A percentile compares a stretch with the other conserved stretches of the same genome.
Evolutionary conservation across 257 asterid genomes (phyloP).

Genomic region (Solanum rostratum): DNA sequence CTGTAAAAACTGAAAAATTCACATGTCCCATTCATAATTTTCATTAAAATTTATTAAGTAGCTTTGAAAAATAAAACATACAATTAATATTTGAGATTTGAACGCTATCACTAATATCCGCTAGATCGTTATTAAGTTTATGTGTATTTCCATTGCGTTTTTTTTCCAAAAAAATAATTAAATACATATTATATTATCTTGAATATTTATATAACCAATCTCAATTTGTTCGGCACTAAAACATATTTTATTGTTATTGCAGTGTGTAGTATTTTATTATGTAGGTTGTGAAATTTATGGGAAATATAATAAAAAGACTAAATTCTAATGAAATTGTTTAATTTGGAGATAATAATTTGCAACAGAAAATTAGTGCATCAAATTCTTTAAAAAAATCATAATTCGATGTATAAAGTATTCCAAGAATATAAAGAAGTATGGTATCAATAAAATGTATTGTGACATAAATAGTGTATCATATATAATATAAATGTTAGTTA

Average conservation of each 20-base stretch:
- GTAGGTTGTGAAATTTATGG: background rate
- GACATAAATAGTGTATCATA: no score
- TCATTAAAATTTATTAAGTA: background rate
- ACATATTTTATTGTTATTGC: background rate
- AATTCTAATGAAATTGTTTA: no score
- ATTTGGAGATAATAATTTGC: no score
- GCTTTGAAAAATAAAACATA: background rate
- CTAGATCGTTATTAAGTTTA: background rate
- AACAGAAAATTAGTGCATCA: no score
- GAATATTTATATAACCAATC: background rate
- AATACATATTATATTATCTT: background rate
- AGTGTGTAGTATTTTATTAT: background rate
- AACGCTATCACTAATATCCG: background rate
- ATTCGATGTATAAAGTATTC: no score
- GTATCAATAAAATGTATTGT: no score
- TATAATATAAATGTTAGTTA: no score
- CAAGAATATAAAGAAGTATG: no score
- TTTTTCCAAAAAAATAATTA: background rate
- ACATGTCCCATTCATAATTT: background rate
- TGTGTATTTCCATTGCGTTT: background rate
- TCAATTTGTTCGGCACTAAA: background rate
- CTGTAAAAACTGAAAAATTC: background rate
- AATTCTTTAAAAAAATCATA: no score
- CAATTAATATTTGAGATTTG: fast-evolving
- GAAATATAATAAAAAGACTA: background rate